These are phyloP conservation scores for Scytalidium sp. DNA, from an alignment of 2,329 filamentous ascomycete genomes.

Conservation along the genomic window DNA sequence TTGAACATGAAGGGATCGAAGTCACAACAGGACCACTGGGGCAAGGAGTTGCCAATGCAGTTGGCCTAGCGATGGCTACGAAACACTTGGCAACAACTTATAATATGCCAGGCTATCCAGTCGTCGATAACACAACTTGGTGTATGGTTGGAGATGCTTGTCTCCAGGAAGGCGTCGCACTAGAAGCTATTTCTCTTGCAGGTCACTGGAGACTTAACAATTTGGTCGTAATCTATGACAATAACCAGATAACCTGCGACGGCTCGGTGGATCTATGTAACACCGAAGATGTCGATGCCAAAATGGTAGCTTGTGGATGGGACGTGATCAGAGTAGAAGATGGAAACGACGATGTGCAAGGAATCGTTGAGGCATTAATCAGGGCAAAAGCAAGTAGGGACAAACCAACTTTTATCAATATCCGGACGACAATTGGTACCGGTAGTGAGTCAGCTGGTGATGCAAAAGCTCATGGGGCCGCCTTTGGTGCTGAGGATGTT, in stretches of 20 bases:
- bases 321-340: slow-evolving; percentile 44
- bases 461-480: slow-evolving; percentile 26
- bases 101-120: slow-evolving; percentile 39
- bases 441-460: slow-evolving; percentile 27
- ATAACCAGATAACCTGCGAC: slow-evolving; percentile 50
- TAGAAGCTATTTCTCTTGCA: slow-evolving; percentile 46
- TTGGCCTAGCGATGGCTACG: slow-evolving; percentile 49
- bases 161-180: slow-evolving; percentile 46
- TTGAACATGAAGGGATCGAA: slow-evolving; percentile 46
- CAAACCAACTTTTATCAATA: slow-evolving; percentile 50
- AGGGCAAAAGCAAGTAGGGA: slow-evolving; percentile 33
- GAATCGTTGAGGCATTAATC: slow-evolving; percentile 38
- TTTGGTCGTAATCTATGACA: slow-evolving; percentile 47
- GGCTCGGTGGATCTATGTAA: slow-evolving; percentile 43
- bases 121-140: slow-evolving; percentile 43
- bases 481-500: slow-evolving; percentile 13
- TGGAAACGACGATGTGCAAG: slow-evolving; percentile 40
- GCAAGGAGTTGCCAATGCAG: slow-evolving; percentile 49
- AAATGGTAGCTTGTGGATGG: slow-evolving; percentile 47
- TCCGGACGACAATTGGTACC: slow-evolving; percentile 45
- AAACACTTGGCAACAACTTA: slow-evolving; percentile 44
- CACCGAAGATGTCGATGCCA: slow-evolving; percentile 46
- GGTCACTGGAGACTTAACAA: slow-evolving; percentile 46
- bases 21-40: slow-evolving; percentile 50
- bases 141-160: slow-evolving; percentile 50